Base-by-base conservation (phyloP, 768 basidiomycete genomes). In the Mrakia gelida region DNA sequence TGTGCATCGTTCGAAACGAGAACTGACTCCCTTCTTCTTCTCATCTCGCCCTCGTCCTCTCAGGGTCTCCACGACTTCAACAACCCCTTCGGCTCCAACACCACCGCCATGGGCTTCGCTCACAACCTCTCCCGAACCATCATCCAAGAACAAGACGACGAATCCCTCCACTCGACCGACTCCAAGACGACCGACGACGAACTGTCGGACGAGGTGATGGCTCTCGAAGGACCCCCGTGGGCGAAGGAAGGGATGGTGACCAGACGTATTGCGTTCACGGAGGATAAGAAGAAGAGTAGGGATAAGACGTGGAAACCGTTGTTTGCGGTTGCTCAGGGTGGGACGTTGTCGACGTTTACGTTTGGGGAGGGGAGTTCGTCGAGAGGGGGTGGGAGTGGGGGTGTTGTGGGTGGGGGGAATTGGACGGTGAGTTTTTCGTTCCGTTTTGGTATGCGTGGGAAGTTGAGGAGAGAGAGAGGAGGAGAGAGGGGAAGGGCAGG, bases 241-340 rank as follows among this genome's bases (percentile, higher is more conserved):
- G 97, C 97, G 0, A 99, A 99, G 85, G 97, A 99, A 84, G 97
- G 97, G 18, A 92, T 96, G 87, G 89, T 99, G 13, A 91, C 91
- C 81, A 91, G 95, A 32, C 98, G 98, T 83, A 92, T 94, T 80
- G 98, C 95, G 83, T 95, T 92, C 91, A 96, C 98, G 81, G 88
- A 89, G 3, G 86, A 88, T 0, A 91, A 92, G 21, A 94, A 92
- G 83, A 87, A 95, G 38, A 91, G 93, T 10, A 95, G 88, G 86
- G 91, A 93, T 82, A 96, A 95, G 84, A 86, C 88, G 16, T 99
- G 97, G 97, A 87, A 93, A 82, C 92, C 98, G 81, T 92, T 93
- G 30, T 99, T 99, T 82, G 92, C 95, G 52, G 97, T 98, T 82
- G 94, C 98, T 41, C 92, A 94, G 80, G 92, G 91, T 81, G 97